Evolutionary conservation across 257 asterid species (phyloP).

Genomic region (Knoxia roxburghii): DNA sequence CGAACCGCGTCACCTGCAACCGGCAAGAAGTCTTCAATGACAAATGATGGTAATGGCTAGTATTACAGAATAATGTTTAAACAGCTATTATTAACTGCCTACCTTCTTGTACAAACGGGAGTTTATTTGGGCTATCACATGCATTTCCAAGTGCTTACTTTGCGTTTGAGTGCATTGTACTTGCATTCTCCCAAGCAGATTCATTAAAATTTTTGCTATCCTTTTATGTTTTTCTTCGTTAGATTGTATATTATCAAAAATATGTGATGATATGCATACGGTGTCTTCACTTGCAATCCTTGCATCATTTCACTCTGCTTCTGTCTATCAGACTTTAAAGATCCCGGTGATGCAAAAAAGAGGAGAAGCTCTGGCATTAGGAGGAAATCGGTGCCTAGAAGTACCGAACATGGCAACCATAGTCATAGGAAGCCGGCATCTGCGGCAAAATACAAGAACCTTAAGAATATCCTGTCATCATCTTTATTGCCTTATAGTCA

Average conservation of each 20-base stretch:
- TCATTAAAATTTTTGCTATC: background rate
- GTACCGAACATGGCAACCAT: slow-evolving; percentile 4
- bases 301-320: slow-evolving; percentile 4
- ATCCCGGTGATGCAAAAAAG: slow-evolving; percentile 19
- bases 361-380: slow-evolving; percentile 15
- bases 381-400: slow-evolving; percentile 17
- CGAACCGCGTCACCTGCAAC: slow-evolving; percentile 37
- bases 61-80: background rate
- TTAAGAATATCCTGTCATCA: slow-evolving; percentile 20
- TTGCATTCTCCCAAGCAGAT: background rate
- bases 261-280: too few species aligned
- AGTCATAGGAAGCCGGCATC: slow-evolving; percentile 20
- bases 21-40: slow-evolving; percentile 26
- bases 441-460: slow-evolving; percentile 28
- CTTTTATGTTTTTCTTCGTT: background rate
- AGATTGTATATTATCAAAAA: background rate
- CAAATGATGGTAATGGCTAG: slow-evolving; percentile 31
- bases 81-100: background rate
- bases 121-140: background rate
- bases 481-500: slow-evolving; percentile 20
- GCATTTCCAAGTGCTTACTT: background rate
- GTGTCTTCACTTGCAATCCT: background rate
- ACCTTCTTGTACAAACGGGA: background rate
- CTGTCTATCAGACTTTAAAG: slow-evolving; percentile 26
- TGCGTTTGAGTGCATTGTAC: background rate